Percentiles rank a stretch among this genome's conserved stretches.
These are phyloP conservation scores for Daldinia eschscholtzii DNA, from an alignment of 2,329 filamentous ascomycete genomes.

Conservation along the genomic window DNA sequence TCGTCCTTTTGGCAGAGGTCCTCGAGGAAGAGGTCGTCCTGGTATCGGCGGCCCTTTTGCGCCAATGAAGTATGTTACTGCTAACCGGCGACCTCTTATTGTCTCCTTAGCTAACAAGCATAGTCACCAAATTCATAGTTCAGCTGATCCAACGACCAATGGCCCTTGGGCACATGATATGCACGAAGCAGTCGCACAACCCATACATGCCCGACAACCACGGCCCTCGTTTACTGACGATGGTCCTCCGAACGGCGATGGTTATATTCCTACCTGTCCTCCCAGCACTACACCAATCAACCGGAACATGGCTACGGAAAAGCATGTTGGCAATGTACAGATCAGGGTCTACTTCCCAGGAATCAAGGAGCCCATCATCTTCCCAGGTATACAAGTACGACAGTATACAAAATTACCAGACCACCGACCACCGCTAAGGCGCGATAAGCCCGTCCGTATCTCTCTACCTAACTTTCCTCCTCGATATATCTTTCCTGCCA, in stretches of 20 bases:
- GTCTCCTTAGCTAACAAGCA: slow-evolving; percentile 42
- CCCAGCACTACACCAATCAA: slow-evolving; percentile 76
- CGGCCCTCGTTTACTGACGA: slow-evolving; percentile 61
- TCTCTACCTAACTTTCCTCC: slow-evolving; percentile 84
- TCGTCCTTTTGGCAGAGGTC: slow-evolving; percentile 75
- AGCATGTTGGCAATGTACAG: slow-evolving; percentile 84
- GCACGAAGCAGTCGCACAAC: slow-evolving; percentile 77
- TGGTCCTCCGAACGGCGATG: slow-evolving; percentile 67
- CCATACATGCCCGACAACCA: slow-evolving; percentile 56
- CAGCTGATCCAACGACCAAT: slow-evolving; percentile 73
- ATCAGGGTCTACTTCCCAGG: slow-evolving; percentile 84
- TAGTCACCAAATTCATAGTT: slow-evolving; percentile 58
- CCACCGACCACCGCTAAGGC: slow-evolving; percentile 90
- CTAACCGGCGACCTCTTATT: slow-evolving; percentile 13
- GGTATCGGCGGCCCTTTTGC: slow-evolving; percentile 69
- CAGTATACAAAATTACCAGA: slow-evolving; percentile 95
- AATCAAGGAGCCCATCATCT: slow-evolving; percentile 77
- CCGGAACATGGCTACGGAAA: slow-evolving; percentile 84
- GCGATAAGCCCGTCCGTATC: slow-evolving; percentile 96
- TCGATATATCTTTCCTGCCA: slow-evolving; percentile 90
- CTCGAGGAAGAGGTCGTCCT: slow-evolving; percentile 72
- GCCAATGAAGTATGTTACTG: slow-evolving; percentile 72
- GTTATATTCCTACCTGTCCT: slow-evolving; percentile 67
- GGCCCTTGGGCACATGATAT: slow-evolving; percentile 94
- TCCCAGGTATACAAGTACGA: slow-evolving; percentile 83